Base-by-base conservation (phyloP, 225 moss, liverwort and hornwort species). In the Sphagnum contortum region DNA sequence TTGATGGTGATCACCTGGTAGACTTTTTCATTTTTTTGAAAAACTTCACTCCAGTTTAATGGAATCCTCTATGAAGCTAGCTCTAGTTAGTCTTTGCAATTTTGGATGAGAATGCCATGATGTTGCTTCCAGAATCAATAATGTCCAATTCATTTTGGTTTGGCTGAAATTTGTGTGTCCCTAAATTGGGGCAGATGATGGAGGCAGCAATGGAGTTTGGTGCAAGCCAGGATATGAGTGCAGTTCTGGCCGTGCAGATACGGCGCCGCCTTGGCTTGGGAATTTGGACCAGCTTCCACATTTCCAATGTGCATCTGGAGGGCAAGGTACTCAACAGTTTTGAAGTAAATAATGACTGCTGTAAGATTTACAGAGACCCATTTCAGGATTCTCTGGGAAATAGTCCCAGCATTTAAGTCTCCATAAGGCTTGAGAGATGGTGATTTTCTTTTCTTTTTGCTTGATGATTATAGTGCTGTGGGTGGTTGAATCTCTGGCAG, bases 1-100 rank as follows among this genome's bases (percentile, higher is more conserved):
- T 79, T 44, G 91, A 88, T 60, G 96, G 90, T 12, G 92, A 96
- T 73, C 87, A 92, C 76, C 67, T 96, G 85, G 90, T 93, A 77
- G 63, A 48, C 67, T 55, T 65, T 64, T 78, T 13, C 8, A 60
- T 45, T 6, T 13, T 60, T 13, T 12, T 5, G 45, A 60, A 12
- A 46, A 8, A 44, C 44, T 3, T 52, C 9, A 67, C 6, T 56
- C 56, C 29, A 29, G 29, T 29, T 29, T 29, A 0, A 29, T 29
- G 29, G 29, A 29, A 29, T 29, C 29, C 29, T 29, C 29, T 29
- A 29, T 29, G 29, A 0, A 29, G 29, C 29, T 29, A 29, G 29
- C 29, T 29, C 29, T 29, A 1, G 29, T 29, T 1, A 29, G 29
- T 29, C 29, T 29, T 67, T 55, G 55, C 56, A 8, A n/a, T 9